A percentile compares a stretch with the other conserved stretches of the same genome.
phyloP scores from a whole-genome alignment of 306 rosid species.

The Lagenaria siceraria region DNA sequence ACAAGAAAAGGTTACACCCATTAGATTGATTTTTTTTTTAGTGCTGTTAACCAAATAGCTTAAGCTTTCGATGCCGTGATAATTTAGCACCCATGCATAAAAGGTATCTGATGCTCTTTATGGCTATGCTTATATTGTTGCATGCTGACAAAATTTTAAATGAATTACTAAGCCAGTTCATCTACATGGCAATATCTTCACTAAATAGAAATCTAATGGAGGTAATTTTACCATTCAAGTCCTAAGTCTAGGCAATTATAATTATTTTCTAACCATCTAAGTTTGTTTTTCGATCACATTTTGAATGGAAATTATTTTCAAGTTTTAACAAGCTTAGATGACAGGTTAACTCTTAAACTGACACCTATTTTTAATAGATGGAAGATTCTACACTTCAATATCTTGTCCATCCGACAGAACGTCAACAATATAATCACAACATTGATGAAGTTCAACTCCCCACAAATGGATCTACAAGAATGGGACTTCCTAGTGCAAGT shows the following conservation, averaged over 20 bases:
- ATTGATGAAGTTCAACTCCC: slow-evolving; percentile 29
- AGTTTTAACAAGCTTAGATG: background rate
- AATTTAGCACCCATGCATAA: background rate
- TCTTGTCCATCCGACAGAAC: slow-evolving; percentile 27
- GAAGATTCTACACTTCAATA: slow-evolving; percentile 44
- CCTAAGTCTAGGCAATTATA: background rate
- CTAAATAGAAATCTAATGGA: background rate
- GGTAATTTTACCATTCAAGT: background rate
- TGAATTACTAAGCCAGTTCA: background rate
- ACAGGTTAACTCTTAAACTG: background rate
- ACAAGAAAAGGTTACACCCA: background rate
- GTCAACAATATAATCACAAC: slow-evolving; percentile 16
- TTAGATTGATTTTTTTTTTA: too few species aligned
- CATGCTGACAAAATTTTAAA: background rate
- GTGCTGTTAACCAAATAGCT: background rate
- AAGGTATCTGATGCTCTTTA: background rate
- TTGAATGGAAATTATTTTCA: background rate
- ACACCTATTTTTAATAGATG: slow-evolving; percentile 36
- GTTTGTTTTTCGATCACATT: background rate
- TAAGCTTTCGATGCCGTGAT: background rate
- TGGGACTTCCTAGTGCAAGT: slow-evolving; percentile 19
- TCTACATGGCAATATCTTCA: background rate
- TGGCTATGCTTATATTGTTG: background rate
- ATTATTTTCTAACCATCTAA: background rate
- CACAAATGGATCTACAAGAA: slow-evolving; percentile 27